phyloP scores from a whole-genome alignment of 345 rosid species.

The Erucastrum elatum region DNA sequence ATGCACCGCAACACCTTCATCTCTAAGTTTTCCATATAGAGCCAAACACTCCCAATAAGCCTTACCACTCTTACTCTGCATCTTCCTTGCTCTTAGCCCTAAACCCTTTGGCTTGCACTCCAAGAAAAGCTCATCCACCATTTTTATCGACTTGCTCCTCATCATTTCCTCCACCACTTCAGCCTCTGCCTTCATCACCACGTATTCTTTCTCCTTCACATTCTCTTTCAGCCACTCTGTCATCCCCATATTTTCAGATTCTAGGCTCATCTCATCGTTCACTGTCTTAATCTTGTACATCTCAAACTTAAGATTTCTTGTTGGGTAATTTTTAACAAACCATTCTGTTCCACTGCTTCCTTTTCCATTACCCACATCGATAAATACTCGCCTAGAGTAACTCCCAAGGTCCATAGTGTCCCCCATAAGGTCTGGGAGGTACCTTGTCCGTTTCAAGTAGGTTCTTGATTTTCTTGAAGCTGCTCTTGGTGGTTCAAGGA shows the following conservation, averaged over 20 bases:
- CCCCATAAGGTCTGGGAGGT: slow-evolving; percentile 62
- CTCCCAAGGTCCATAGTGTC: slow-evolving; percentile 59
- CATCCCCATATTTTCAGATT: slow-evolving; percentile 43
- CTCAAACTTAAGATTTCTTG: slow-evolving; percentile 62
- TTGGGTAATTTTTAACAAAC: slow-evolving; percentile 70
- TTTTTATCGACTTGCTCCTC: slow-evolving; percentile 52
- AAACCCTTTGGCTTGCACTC: slow-evolving; percentile 67
- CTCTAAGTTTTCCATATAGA: slow-evolving; percentile 70
- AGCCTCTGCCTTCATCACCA: slow-evolving; percentile 84
- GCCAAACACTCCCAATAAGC: slow-evolving; percentile 89
- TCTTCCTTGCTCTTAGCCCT: slow-evolving; percentile 35
- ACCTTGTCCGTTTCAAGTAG: slow-evolving; percentile 57
- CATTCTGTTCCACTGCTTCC: slow-evolving; percentile 59
- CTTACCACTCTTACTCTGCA: slow-evolving; percentile 45
- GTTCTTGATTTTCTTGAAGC: slow-evolving; percentile 58
- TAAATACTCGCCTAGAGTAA: slow-evolving; percentile 63
- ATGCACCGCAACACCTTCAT: slow-evolving; percentile 78
- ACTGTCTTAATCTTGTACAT: slow-evolving; percentile 63
- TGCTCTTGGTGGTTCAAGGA: slow-evolving; percentile 76
- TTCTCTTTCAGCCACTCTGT: slow-evolving; percentile 68
- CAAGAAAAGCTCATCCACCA: slow-evolving; percentile 86
- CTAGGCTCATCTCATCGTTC: slow-evolving; percentile 33
- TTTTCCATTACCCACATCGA: slow-evolving; percentile 56
- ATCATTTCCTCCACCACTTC: slow-evolving; percentile 74
- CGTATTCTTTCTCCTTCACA: slow-evolving; percentile 65